Base-by-base conservation (phyloP, 2,329 filamentous ascomycete genomes). In the Xylariales sp. region DNA sequence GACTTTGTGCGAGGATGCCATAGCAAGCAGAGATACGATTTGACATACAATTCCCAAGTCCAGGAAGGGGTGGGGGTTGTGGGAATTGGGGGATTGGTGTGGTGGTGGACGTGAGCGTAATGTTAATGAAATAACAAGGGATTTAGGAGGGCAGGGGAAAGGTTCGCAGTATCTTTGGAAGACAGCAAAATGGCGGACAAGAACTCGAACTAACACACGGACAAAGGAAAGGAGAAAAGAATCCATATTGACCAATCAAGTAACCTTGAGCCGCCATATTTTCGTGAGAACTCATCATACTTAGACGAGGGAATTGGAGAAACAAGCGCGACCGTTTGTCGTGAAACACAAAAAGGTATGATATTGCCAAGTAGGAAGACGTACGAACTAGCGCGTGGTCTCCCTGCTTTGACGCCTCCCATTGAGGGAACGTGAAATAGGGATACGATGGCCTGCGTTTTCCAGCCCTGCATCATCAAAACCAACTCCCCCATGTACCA, bases 391-490 rank as follows among this genome's bases (percentile, higher is more conserved):
- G 40, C 47, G 32, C 35, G 45, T 38, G 55, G 46, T 45, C 50
- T 46, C n/a, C n/a, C 43, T 50, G 53, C 52, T 38, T 13, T 30
- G 48, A 50, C 48, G 41, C 39, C 15, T 28, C 30, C 38, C 20
- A 6, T 23, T n/a, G 49, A 48, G 42, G 47, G 40, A 51, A 48
- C 43, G 41, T 42, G 48, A 51, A 44, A 50, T 30, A 46, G 47
- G 44, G 43, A 53, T 51, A 48, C 45, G 43, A 52, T 46, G 52
- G 49, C 48, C 48, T 45, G 52, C 47, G 51, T 54, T 54, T 55
- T 58, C 49, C 52, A 49, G 50, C 49, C 51, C 47, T 47, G 50
- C 49, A 31, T 38, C 39, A 43, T 32, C 50, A 50, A 52, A 53
- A 54, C 51, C 50, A 54, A 55, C 55, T 51, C 55, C 38, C 48